Base-by-base conservation (phyloP, 2,329 filamentous ascomycete species). In the Dothidotthia symphoricarpi region DNA sequence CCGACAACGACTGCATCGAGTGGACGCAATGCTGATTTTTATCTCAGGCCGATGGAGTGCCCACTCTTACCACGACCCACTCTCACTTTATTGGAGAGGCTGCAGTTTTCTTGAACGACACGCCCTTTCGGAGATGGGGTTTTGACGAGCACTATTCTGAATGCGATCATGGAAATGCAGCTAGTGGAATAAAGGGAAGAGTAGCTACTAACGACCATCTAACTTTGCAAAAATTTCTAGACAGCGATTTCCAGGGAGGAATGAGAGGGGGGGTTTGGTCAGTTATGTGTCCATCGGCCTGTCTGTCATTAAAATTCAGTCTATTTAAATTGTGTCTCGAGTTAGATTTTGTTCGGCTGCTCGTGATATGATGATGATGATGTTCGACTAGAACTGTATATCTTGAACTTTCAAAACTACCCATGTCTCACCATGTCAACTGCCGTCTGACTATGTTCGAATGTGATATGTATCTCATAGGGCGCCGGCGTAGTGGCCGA, bases 61-160 rank as follows among this genome's bases (percentile, higher is more conserved):
- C 54, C 59, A 66, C 62, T 64, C 59, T 61, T 64, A 61, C 53
- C 55, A 59, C 54, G 43, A 54, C 58, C 57, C 58, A 54, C 56
- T 57, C 61, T 62, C 58, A 48, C 57, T 60, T 54, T 53, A 50
- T 55, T 38, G 55, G 60, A 63, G 59, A 64, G 60, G 57, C 60
- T 51, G 45, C 47, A 46, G 43, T 50, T 46, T 46, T 38, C 43
- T 37, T 35, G 39, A 39, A 39, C 30, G 46, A 43, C 39, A 41
- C 35, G 34, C 34, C 39, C 48, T 45, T 42, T 47, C 40, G 39
- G 41, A 41, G 31, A 37, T 25, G 33, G n/a, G n/a, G 30, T 41
- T 52, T 49, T 47, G 38, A 43, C 31, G 43, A 51, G 44, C 34
- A 48, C 35, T 46, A 44, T 45, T 40, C 42, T 39, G 48, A 41